Base-by-base conservation (phyloP, 2,329 filamentous ascomycete species). In the Curvularia sp. region DNA sequence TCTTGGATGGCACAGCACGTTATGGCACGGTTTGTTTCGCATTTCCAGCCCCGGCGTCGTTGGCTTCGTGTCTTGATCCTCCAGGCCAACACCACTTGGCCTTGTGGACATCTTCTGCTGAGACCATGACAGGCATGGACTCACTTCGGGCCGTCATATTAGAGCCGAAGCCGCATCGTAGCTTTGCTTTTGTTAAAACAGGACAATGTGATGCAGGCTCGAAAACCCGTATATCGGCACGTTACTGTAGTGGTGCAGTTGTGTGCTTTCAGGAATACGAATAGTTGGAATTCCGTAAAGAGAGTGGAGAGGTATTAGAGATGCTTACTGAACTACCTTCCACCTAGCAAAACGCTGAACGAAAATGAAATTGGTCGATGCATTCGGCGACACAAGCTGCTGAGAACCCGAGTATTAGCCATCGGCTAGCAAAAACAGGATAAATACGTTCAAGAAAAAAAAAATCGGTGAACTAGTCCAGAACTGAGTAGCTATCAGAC, bases 61-160 rank as follows among this genome's bases (percentile, higher is more conserved):
- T 44, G 18, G 43, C 22, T 31, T 47, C 50, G 6, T 24, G n/a
- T 22, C 43, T 33, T 8, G 41, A 44, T 49, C 41, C 28, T 41
- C 8, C 28, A 8, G 38, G 28, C 38, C 28, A 24, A 30, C 47
- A 30, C 30, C 39, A 24, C 15, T 41, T 26, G 51, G 24, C 26
- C 24, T 18, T 31, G 39, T 49, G 18, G 41, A 28, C 30, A 49
- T 26, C 10, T 38, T 58, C 31, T 41, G 39, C 39, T 7, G 20
- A 52, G 30, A 18, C 44, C 44, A 22, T 42, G 31, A 24, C 41
- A 41, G 41, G 30, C 41, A 55, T 26, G 39, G 49, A 47, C 38
- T 24, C 31, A 41, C 15, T 44, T 44, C 50, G 39, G 44, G 24
- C 35, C 33, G 18, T 41, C 18, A 20, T 31, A 31, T 47, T 47